These are phyloP conservation scores for Diatrype stigma DNA, from an alignment of 2,329 filamentous ascomycete species.

Conservation along the genomic window DNA sequence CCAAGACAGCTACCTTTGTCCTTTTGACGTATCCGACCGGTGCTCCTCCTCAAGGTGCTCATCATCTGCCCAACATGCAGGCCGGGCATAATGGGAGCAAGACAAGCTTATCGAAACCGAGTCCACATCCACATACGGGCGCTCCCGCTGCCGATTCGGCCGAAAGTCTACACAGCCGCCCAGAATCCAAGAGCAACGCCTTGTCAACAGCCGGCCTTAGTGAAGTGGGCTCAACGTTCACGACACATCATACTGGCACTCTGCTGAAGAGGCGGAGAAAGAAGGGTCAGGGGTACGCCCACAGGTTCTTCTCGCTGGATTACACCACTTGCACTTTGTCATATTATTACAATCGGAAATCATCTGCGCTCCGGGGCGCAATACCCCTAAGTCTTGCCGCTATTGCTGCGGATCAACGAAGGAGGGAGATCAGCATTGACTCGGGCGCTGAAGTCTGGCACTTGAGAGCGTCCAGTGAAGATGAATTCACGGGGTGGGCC, in stretches of 20 bases:
- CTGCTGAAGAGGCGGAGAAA: conserved; percentile 89
- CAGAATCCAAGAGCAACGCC: conserved; percentile 34
- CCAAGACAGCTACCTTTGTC: conserved; percentile 92
- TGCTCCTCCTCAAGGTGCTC: conserved; percentile 68
- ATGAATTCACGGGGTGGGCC: conserved; percentile 87
- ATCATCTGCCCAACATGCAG: conserved; percentile 61
- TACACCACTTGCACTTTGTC: conserved; percentile 91
- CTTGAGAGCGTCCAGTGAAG: conserved; percentile 73
- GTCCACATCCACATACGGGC: conserved; percentile 41
- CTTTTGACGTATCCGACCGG: conserved; percentile 89
- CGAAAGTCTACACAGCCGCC: conserved; percentile 57
- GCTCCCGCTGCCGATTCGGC: conserved; percentile 49
- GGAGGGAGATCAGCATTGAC: conserved; percentile 91
- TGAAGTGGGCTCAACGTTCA: conserved; percentile 37
- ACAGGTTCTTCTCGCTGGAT: conserved; percentile 92
- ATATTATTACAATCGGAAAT: conserved; percentile 93
- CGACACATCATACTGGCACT: conserved; percentile 74
- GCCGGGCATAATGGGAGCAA: conserved; percentile 39
- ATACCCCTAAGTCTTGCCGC: conserved; percentile 90
- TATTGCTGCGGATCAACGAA: conserved; percentile 82
- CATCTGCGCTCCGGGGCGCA: conserved; percentile 84
- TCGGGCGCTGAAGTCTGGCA: conserved; percentile 98
- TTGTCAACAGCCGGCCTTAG: conserved; percentile 50
- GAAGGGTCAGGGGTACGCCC: conserved; percentile 87
- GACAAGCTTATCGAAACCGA: conserved; percentile 49